Evolutionary conservation across 768 basidiomycete genomes (phyloP), one percentile per base, ranked within the genome.

Genomic region (Galerina marginata): DNA sequence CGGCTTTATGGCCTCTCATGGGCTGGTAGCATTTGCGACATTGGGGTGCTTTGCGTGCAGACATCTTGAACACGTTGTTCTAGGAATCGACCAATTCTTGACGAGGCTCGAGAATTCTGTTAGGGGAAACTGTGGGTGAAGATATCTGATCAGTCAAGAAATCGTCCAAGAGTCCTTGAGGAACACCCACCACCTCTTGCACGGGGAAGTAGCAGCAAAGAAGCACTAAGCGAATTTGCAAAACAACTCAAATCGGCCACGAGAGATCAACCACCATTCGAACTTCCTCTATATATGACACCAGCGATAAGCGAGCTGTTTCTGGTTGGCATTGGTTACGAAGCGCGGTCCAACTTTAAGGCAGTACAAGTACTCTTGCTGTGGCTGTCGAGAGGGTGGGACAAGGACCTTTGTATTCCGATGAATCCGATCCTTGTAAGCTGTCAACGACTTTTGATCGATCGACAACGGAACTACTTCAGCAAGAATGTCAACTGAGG

Each of bases 21-120:
- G 59, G 64, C 16, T 54, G 47, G 5, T 54, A 54, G 33, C 66
- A 67, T 33, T 61, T 63, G 16, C 61, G 61, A 57, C 66, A 67
- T 39, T 57, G 61, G 4, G 61, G 66, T 15, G 54, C 26, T 45
- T 56, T 62, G 40, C 61, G 63, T 6, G 58, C 37, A n/a, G 57
- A 54, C 40, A 46, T 54, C 29, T 36, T 45, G 47, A 42, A 16
- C 29, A 33, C 29, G 29, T 54, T 11, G 29, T 54, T 11, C 37
- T 20, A 14, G 11, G 16, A 26, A 15, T 43, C 16, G 25, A 33
- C 26, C 37, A 36, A 42, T 37, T 36, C 48, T 12, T 26, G 14
- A 42, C 7, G 36, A 38, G 56, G 48, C 47, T 45, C 29, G 40
- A 53, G 16, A 42, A 53, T 26, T 52, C 20, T 4, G 16, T n/a